Conservation (phyloP, 352 stramenopile genomes). For the Globisporangium cylindrosporum region DNA sequence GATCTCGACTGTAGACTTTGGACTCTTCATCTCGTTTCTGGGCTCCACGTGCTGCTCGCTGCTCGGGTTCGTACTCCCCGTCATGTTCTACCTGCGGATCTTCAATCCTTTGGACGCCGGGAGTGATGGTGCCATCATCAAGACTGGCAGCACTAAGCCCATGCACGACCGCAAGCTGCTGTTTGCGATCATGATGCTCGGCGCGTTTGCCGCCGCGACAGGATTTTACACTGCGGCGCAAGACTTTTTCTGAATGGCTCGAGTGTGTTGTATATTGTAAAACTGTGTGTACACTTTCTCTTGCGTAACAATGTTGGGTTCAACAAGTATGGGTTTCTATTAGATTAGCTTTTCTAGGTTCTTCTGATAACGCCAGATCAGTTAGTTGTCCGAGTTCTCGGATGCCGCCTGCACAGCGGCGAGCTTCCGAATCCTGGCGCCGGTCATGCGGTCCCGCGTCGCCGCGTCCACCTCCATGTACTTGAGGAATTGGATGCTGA, state of each 20-base stretch:
- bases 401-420: not conserved
- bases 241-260: conserved; percentile 19
- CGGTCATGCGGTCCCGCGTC: conserved; percentile 48
- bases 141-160: not conserved
- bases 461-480: conserved; percentile 59
- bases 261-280: not conserved
- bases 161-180: conserved; percentile 11
- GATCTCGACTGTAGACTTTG: conserved; percentile 47
- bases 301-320: not conserved
- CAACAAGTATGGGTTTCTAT: conserved; percentile 7
- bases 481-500: conserved; percentile 70
- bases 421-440: conserved; percentile 10
- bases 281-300: not conserved
- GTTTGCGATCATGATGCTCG: conserved; percentile 18
- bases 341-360: not conserved
- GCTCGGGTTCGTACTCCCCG: conserved; percentile 72
- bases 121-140: not conserved
- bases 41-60: conserved; percentile 73
- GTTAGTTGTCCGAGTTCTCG: conserved; percentile 3
- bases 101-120: conserved; percentile 12
- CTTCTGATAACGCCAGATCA: not conserved
- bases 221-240: conserved; percentile 22
- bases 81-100: conserved; percentile 63
- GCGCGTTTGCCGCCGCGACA: conserved; percentile 19
- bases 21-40: conserved; percentile 73